These are phyloP conservation scores for Aspergillus nomiae DNA, from an alignment of 2,329 filamentous ascomycete species.

Conservation along the genomic window DNA sequence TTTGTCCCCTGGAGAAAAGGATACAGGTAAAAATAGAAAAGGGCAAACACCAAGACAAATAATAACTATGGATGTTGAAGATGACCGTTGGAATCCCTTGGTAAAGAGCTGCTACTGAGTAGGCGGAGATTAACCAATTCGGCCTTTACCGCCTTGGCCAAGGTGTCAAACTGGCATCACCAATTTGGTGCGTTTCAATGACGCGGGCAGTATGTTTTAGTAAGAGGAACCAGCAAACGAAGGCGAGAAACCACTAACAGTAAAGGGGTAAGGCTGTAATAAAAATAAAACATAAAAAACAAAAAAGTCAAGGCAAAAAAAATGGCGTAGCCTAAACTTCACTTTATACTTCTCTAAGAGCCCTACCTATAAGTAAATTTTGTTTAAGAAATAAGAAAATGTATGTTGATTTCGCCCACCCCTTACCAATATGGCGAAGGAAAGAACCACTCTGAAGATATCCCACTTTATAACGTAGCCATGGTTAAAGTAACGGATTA, in stretches of 20 bases:
- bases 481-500: neutral
- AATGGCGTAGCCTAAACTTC: neutral
- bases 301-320: neutral
- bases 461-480: neutral
- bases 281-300: neutral
- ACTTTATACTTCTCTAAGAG: neutral
- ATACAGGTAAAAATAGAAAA: neutral
- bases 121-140: neutral
- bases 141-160: neutral
- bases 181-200: neutral
- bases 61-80: neutral
- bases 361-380: neutral
- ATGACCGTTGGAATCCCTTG: neutral
- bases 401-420: neutral
- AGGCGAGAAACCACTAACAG: neutral
- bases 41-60: neutral
- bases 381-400: neutral
- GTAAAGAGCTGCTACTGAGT: too few species aligned
- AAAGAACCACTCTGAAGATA: neutral
- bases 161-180: neutral
- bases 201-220: neutral
- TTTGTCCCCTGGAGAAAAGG: too few species aligned
- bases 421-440: neutral
- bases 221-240: neutral
- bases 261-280: neutral